Conservation (phyloP, 371 early-diverging fungal genomes). For the Mucor circinelloides region DNA sequence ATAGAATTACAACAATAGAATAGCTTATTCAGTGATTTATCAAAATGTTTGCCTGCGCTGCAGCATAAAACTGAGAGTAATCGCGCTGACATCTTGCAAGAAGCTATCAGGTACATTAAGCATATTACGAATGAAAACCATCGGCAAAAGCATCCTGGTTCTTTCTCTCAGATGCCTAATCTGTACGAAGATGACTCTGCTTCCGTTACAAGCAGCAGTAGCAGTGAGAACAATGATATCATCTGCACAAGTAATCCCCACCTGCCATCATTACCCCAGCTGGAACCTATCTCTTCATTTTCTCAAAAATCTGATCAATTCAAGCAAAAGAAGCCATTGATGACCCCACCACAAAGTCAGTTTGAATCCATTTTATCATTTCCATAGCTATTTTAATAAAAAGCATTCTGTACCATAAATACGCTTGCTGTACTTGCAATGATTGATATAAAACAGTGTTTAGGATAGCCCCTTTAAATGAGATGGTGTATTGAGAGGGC, state of each 20-base stretch:
- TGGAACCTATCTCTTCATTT: not conserved
- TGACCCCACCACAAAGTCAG: not conserved
- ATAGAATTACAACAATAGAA: conserved; percentile 8
- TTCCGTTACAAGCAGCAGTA: not conserved
- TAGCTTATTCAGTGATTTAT: conserved; percentile 25
- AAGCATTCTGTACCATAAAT: no score
- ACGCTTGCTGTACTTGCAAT: no score
- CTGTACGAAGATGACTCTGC: not conserved
- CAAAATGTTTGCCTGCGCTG: conserved; percentile 15
- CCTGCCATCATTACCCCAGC: not conserved
- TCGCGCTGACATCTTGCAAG: conserved; percentile 31
- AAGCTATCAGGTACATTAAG: conserved; percentile 32
- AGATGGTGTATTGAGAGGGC: no score
- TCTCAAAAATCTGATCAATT: not conserved
- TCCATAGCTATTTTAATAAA: not conserved
- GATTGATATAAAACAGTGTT: no score
- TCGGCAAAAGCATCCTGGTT: not conserved
- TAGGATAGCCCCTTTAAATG: no score
- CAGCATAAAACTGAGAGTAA: conserved; percentile 20
- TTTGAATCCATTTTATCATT: not conserved
- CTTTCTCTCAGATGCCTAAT: not conserved
- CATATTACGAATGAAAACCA: conserved; percentile 27
- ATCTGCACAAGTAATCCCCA: not conserved
- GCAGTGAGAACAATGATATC: not conserved
- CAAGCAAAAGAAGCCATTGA: not conserved